phyloP scores from a whole-genome alignment of 768 basidiomycete species.

The Naganishia antarctica region DNA sequence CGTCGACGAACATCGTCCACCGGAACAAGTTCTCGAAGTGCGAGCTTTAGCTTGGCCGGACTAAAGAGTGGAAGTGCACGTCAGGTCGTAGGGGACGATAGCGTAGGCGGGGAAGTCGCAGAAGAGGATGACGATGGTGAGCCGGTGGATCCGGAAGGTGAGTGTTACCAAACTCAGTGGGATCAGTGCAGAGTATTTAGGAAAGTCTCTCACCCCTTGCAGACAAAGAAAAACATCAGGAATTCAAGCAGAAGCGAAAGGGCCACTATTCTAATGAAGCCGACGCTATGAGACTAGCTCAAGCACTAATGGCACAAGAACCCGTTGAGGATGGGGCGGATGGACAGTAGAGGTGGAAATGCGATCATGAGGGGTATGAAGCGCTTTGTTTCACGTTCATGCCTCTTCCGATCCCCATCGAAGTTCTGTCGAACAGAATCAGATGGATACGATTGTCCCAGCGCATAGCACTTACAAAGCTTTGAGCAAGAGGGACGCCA shows the following conservation, averaged over 20 bases:
- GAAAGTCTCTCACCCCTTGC: neutral
- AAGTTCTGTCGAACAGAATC: too few relatives aligned
- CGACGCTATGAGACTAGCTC: slow-evolving; percentile 44
- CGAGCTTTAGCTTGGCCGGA: slow-evolving; percentile 73
- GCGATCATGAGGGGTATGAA: neutral
- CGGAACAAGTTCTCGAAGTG: slow-evolving; percentile 55
- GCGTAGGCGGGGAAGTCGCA: slow-evolving; percentile 53
- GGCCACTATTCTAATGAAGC: slow-evolving; percentile 49
- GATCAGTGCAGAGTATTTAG: too few relatives aligned
- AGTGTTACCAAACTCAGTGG: slow-evolving; percentile 43
- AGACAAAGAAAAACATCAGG: slow-evolving; percentile 35
- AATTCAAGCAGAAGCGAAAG: slow-evolving; percentile 44
- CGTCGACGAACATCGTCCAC: slow-evolving; percentile 18
- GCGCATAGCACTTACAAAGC: too few relatives aligned
- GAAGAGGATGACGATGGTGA: slow-evolving; percentile 57
- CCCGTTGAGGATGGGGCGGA: slow-evolving; percentile 18
- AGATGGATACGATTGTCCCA: too few relatives aligned
- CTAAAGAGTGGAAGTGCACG: slow-evolving; percentile 54
- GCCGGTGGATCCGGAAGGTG: slow-evolving; percentile 85
- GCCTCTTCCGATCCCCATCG: too few relatives aligned
- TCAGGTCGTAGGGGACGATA: slow-evolving; percentile 46
- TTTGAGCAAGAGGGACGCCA: too few relatives aligned
- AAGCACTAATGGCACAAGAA: slow-evolving; percentile 28
- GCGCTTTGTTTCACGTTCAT: neutral
- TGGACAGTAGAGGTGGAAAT: slow-evolving; percentile 4